Base-by-base conservation (phyloP, 768 basidiomycete species). In the Hydnum rufescens region DNA sequence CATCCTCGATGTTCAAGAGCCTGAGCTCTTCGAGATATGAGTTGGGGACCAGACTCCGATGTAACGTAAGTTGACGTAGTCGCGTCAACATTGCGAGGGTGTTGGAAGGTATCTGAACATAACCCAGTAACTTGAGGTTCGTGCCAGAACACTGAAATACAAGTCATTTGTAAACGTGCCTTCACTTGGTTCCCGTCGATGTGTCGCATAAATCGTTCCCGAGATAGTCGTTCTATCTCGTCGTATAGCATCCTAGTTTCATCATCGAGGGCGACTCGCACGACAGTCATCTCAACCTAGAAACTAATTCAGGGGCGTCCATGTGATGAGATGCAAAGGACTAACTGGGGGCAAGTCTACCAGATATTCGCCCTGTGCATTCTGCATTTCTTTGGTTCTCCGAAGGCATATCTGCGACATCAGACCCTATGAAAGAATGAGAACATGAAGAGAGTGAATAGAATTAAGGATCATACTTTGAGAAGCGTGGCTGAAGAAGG, bases 381-480 rank as follows among this genome's bases (percentile, higher is more conserved):
- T 85, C 71, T 84, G 81, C 82, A 93, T 90, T 77, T 88, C 85
- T 64, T 88, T 88, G 16, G 85, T 88, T 42, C 86, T 74, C 25
- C 85, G 78, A 44, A 87, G 76, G 58, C 85, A 87, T 30, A 76
- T 69, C 5, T 82, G 78, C 52, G 69, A 75, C 83, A 87, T 87
- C 18, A 87, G 62, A 6, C 76, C 77, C 82, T 86, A 56, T 1
- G 16, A 30, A 47, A 53, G 29, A 29, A 51, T 52, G 39, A 52
- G 58, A 18, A 34, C 53, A 19, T 58, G 19, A n/a, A 28, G 23
- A 3, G 32, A n/a, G 31, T 16, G 4, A 5, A 43, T 2, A 28
- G 39, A 3, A 3, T 47, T 50, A 22, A 42, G 3, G 16, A n/a
- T 65, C 70, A 51, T 61, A 84, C 86, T 53, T 76, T 71, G 32